Conservation (phyloP, 1,139 yeast species). For the Saccharomyces hybrid region DNA sequence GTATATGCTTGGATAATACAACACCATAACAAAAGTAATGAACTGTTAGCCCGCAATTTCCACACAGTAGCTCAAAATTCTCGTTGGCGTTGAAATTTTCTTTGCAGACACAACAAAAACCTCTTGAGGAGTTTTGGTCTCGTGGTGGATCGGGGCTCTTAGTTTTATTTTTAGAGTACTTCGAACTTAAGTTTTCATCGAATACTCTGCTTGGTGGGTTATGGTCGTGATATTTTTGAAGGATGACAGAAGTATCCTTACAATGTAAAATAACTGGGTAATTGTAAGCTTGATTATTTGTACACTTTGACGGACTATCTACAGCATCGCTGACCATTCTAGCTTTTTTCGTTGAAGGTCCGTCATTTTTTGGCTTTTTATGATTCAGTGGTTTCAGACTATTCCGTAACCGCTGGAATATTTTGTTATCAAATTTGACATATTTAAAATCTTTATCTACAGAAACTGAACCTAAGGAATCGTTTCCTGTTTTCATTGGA, state of each 20-base stretch:
- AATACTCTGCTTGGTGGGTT: background rate
- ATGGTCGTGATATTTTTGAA: background rate
- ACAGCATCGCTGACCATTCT: background rate
- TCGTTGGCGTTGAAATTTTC: constrained; percentile 28
- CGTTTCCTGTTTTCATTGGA: constrained; percentile 2
- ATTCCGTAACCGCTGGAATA: background rate
- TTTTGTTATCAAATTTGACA: constrained; percentile 2
- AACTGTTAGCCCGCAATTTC: constrained; percentile 61
- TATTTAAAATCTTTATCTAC: constrained; percentile 9
- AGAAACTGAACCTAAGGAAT: constrained; percentile 3
- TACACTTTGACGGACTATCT: background rate
- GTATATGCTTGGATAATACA: background rate
- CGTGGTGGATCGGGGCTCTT: background rate
- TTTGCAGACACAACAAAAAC: constrained; percentile 49
- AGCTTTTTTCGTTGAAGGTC: background rate
- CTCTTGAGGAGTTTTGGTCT: constrained; percentile 5
- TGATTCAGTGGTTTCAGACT: background rate
- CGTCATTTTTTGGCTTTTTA: background rate
- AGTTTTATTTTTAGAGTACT: background rate
- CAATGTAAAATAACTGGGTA: background rate
- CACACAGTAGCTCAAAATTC: constrained; percentile 36
- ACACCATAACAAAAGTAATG: constrained; percentile 70
- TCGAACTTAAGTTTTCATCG: background rate
- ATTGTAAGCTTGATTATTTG: background rate
- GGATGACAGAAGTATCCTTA: background rate